Conservation (phyloP, 2,329 filamentous ascomycete species). For the Sarocladium kiliense region DNA sequence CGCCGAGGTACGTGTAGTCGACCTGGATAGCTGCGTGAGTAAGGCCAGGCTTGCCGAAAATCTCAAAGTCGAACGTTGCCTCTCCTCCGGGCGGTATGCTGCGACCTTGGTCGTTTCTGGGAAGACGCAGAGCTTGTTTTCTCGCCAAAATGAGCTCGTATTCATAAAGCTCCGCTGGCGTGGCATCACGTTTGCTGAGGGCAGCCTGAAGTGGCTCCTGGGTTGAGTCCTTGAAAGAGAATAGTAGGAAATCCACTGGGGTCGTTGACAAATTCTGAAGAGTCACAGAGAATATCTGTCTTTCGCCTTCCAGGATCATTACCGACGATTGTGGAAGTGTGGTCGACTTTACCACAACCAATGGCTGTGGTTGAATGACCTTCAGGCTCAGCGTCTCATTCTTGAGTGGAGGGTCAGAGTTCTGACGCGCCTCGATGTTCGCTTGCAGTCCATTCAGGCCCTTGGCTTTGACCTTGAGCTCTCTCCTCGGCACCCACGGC, state of each 20-base stretch:
- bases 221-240: conserved; percentile 87
- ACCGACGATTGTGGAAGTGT: conserved; percentile 78
- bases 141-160: conserved; percentile 74
- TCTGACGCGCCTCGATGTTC: conserved; percentile 23
- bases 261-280: conserved; percentile 74
- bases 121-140: conserved; percentile 62
- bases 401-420: conserved; percentile 21
- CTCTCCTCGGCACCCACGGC: conserved; percentile 66
- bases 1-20: conserved; percentile 79
- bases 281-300: conserved; percentile 69
- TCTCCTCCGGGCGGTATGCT: conserved; percentile 64
- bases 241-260: conserved; percentile 75
- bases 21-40: conserved; percentile 76
- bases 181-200: conserved; percentile 69
- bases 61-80: conserved; percentile 73
- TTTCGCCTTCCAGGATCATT: conserved; percentile 91
- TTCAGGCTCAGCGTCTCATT: conserved; percentile 56
- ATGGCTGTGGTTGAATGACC: conserved; percentile 75
- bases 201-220: conserved; percentile 71
- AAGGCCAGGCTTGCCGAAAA: conserved; percentile 80
- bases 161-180: conserved; percentile 77
- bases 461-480: conserved; percentile 71
- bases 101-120: conserved; percentile 43
- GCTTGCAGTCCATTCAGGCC: conserved; percentile 57
- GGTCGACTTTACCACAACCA: conserved; percentile 68